Evolutionary conservation across 169 alveolate genomes (phyloP), one percentile per base, ranked within the genome.

Genomic region (Amoebophrya sp.): DNA sequence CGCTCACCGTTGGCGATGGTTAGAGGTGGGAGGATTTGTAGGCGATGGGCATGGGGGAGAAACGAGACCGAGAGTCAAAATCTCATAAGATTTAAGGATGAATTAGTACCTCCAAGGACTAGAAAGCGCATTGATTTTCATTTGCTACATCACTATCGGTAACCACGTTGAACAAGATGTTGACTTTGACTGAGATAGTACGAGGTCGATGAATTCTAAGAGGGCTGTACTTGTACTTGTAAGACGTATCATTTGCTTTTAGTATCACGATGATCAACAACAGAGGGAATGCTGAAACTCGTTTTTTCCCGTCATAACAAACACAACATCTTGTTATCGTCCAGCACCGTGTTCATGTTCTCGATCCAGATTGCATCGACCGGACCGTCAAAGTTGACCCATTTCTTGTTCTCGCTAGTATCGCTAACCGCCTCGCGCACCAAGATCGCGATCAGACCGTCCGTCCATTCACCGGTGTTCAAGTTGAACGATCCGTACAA

Each of bases 351-450:
- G 95, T 98, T 98, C 95, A 97, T 95, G 41, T 98, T 95, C 95
- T 98, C 99, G 93, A 97, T 97, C 99, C 99, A 98, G 90, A 97
- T 98, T 3, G 99, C 98, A 94, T 98, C 99, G 55, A 98, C 96
- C 93, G 98, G 99, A 34, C 99, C 99, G 95, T 98, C 99, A 54
- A 98, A 95, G 92, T 97, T 95, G 92, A 96, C 95, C 97, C 97
- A 95, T 94, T 95, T 95, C 93, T 95, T 95, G 89, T 94, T 96
- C 40, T 90, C 91, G 0, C 94, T 91, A 1, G 96, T 95, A 41
- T 94, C 94, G 26, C 94, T 94, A 24, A 94, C 95, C 41, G 97
- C 96, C 91, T 97, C 97, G 92, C 98, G 96, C 97, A 97, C 97
- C 34, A 97, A 96, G 78, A 96, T 95, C 33, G 98, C 96, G 39